Base-by-base conservation (phyloP, 495 filamentous ascomycete genomes). In the Bombardia bombarda region DNA sequence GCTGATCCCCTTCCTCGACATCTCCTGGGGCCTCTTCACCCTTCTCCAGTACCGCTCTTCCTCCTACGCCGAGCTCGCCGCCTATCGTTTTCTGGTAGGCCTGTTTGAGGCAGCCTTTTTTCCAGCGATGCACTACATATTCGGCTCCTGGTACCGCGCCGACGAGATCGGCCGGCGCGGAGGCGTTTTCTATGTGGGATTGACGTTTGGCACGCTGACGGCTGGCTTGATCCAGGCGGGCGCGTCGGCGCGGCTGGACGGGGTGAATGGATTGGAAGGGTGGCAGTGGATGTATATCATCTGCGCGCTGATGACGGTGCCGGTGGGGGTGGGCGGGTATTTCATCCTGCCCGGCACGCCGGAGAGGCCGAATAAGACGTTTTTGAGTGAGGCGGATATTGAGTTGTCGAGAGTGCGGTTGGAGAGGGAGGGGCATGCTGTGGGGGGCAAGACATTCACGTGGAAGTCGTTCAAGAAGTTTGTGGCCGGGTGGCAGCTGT, bases 221-320 rank as follows among this genome's bases (percentile, higher is more conserved):
- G 63, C 72, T n/a, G 70, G 70, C 9, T 49, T 73, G 12, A 70
- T 77, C 38, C 70, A 74, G 58, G 62, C 69, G 0, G 72, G 62
- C 0, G 61, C 70, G 20, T 69, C 65, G 4, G 38, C 46, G 2
- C 45, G 58, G 7, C 59, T 77, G 2, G 63, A 75, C 35, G 69
- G 68, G 0, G 60, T 71, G 6, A 52, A 69, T 25, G 72, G 73
- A 0, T 50, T 74, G 0, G 63, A 61, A 3, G 73, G 73, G 0
- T 77, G 72, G 73, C 52, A 71, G 40, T 57, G 69, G 70, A 68
- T 76, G 66, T 76, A 67, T 48, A 73, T 76, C 45, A 68, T 76
- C 43, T 71, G 65, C 45, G 62, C 53, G 7, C 40, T 75, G 3
- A 70, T 74, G 45, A 77, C 71, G 20, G 46, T 76, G 24, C 70